phyloP scores from a whole-genome alignment of 768 basidiomycete genomes.

The Bullera alba region DNA sequence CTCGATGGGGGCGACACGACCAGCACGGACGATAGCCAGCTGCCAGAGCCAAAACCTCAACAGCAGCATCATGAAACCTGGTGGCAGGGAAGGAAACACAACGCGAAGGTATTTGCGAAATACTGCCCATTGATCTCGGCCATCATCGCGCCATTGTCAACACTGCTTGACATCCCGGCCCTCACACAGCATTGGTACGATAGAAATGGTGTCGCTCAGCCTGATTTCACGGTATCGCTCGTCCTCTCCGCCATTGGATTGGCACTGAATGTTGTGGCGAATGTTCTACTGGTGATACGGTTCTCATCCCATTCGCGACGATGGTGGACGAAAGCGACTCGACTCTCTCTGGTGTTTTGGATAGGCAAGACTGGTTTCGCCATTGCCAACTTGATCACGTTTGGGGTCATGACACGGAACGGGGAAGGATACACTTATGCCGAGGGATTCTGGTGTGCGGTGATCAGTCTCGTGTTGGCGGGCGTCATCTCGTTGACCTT shows the following conservation, averaged over 20 bases:
- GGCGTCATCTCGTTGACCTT: conserved; percentile 33
- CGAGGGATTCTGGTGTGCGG: conserved; percentile 38
- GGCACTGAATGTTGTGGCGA: conserved; percentile 43
- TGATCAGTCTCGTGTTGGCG: conserved; percentile 22
- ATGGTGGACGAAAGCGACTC: conserved; percentile 27
- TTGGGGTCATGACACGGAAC: conserved; percentile 25
- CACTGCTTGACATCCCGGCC: conserved; percentile 47
- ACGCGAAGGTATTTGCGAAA: conserved; percentile 10
- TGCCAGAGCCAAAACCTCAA: too few species aligned
- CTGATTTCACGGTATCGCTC: conserved; percentile 36
- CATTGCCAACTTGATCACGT: conserved; percentile 33
- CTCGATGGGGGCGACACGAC: too few species aligned
- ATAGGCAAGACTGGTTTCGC: conserved; percentile 43
- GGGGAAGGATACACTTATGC: conserved; percentile 16
- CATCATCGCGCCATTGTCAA: conserved; percentile 45
- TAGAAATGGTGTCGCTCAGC: conserved; percentile 22
- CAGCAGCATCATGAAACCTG: too few species aligned
- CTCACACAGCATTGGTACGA: conserved; percentile 44
- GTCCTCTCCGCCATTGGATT: conserved; percentile 35
- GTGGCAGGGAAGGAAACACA: too few species aligned
- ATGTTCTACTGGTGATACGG: conserved; percentile 42
- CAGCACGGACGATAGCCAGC: too few species aligned
- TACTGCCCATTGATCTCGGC: conserved; percentile 43
- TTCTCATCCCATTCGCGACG: conserved; percentile 31
- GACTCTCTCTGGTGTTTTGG: conserved; percentile 40